Base-by-base conservation (phyloP, 1,139 yeast species). In the Geotrichum carabidarum region DNA sequence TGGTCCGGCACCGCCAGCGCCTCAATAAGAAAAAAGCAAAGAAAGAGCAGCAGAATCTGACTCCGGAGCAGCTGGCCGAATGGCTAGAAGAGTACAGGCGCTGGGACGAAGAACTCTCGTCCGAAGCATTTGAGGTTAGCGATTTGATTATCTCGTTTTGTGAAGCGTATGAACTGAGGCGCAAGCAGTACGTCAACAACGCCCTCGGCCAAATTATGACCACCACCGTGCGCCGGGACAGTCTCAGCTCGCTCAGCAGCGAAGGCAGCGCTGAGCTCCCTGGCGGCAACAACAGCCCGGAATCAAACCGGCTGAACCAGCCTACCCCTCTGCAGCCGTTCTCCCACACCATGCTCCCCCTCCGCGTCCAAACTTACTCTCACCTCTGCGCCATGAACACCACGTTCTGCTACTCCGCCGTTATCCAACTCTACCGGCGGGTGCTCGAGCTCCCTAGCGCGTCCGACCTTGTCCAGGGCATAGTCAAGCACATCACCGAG, bases 361-460 rank as follows among this genome's bases (percentile, higher is more conserved):
- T 47, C 14, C 44, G 37, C n/a, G 54, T 58, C n/a, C 54, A 76
- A 11, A 52, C 74, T 73, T 59, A 67, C 22, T 56, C 69, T 38
- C 74, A 78, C 15, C 66, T 80, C 48, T 64, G 79, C 17, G 74
- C 76, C 42, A 79, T 83, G 61, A 80, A 81, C 61, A 70, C 74
- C 56, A 64, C 78, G 41, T 81, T 78, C 61, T 80, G 78, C 59
- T 74, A 75, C 58, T 75, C 78, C 63, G 82, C 80, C 0, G 66
- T 79, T 17, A 69, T 80, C 40, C 81, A 79, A 58, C 66, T 81
- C 18, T 78, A 78, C 60, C 70, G 84, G 17, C 68, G 84, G 36
- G 82, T 78, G 0, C 65, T 80, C 15, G 62, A 63, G 43, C 62
- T 78, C 3, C 79, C 81, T 0, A 63, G 79, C 31, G 66, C 65